Evolutionary conservation across 768 basidiomycete genomes (phyloP).

Genomic region (Russula foetens): DNA sequence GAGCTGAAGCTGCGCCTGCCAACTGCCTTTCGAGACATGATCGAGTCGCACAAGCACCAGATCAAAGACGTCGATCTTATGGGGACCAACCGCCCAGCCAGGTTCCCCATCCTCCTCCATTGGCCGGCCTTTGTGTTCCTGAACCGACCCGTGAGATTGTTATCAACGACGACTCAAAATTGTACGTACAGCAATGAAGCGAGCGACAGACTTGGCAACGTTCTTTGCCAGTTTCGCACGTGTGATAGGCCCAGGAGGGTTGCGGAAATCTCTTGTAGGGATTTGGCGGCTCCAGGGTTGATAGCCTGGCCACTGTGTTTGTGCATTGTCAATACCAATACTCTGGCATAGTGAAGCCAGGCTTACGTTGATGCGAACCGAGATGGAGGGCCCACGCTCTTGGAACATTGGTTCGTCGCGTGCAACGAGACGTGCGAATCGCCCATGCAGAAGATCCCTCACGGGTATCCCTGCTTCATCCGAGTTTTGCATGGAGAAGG

Average conservation of each 20-base stretch:
- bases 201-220: constrained; percentile 63
- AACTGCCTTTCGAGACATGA: no score
- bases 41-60: constrained; percentile 63
- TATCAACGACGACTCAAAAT: not conserved
- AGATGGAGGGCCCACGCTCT: constrained; percentile 67
- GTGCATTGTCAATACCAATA: not conserved
- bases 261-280: constrained; percentile 70
- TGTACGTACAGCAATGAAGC: constrained; percentile 50
- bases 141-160: not conserved
- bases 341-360: not conserved
- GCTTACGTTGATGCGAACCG: constrained; percentile 62
- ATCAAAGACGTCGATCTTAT: constrained; percentile 53
- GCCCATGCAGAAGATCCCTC: constrained; percentile 33
- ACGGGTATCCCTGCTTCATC: constrained; percentile 53
- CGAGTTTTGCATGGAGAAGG: constrained; percentile 48
- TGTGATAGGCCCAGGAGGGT: constrained; percentile 68
- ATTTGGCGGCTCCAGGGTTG: not conserved
- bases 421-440: constrained; percentile 37
- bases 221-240: constrained; percentile 69
- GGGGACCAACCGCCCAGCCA: constrained; percentile 52
- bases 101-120: constrained; percentile 59
- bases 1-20: no score
- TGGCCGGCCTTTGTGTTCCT: constrained; percentile 42
- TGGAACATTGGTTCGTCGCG: constrained; percentile 61
- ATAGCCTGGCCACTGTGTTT: not conserved